Conservation (phyloP, 345 rosid genomes). For the Eucalyptus tenuipes region DNA sequence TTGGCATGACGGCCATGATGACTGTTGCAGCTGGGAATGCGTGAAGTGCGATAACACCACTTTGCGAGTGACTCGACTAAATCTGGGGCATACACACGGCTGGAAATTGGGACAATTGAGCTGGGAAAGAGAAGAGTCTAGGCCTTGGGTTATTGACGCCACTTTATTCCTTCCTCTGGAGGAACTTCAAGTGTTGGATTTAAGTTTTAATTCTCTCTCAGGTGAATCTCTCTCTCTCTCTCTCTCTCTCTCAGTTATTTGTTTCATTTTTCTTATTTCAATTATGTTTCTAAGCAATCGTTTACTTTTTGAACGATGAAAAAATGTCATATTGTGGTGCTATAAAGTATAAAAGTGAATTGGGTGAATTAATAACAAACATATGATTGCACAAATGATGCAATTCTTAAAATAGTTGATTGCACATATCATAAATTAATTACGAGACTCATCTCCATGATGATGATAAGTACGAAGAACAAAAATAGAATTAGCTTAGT, state of each 20-base stretch:
- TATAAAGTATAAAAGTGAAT: no score
- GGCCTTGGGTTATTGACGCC: background rate
- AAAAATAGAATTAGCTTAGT: no score
- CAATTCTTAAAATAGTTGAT: background rate
- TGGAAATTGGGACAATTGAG: fast-evolving
- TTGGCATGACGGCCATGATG: fast-evolving
- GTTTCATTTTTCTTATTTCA: background rate
- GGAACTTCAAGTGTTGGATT: background rate
- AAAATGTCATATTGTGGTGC: background rate
- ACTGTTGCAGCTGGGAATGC: fast-evolving
- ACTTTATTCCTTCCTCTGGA: background rate
- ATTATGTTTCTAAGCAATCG: background rate
- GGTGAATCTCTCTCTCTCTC: background rate
- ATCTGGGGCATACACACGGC: fast-evolving
- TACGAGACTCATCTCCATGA: background rate
- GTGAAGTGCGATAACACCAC: background rate
- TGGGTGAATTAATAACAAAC: no score
- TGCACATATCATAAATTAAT: background rate
- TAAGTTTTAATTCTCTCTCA: fast-evolving
- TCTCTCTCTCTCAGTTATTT: background rate
- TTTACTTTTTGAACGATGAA: background rate
- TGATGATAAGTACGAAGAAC: background rate
- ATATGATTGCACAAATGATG: background rate
- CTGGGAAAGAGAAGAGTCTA: fast-evolving
- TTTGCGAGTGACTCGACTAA: fast-evolving